Conservation (phyloP, 2,329 filamentous ascomycete genomes). For the Neopestalotiopsis rosae region DNA sequence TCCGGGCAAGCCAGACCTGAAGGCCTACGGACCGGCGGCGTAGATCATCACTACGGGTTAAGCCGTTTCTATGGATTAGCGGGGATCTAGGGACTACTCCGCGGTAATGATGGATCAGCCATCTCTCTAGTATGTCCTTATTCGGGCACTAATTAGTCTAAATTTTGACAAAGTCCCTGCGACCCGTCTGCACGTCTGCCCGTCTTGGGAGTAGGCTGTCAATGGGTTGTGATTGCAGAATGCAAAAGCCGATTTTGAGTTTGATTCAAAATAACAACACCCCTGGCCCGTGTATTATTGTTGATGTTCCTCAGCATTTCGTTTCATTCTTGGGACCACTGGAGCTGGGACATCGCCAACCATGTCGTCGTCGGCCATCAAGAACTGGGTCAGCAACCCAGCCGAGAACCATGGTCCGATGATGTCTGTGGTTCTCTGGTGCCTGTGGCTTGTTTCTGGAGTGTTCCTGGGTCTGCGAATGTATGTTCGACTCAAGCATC, state of each 20-base stretch:
- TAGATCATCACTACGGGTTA: not conserved
- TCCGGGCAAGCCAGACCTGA: not conserved
- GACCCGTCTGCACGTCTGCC: not conserved
- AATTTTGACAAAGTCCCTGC: not conserved
- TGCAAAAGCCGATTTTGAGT: not conserved
- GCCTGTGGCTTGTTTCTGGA: not conserved
- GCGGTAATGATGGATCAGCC: not conserved
- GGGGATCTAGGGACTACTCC: not conserved
- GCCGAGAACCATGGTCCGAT: not conserved
- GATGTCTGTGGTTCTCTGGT: not conserved
- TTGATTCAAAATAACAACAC: not conserved
- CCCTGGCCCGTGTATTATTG: not conserved
- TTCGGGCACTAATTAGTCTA: not conserved
- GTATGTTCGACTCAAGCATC: not conserved
- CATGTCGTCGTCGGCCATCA: slow-evolving; percentile 1
- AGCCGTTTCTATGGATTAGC: not conserved
- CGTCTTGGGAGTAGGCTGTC: not conserved
- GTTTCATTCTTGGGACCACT: not conserved
- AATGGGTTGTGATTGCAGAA: not conserved
- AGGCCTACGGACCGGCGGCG: not conserved
- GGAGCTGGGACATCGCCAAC: not conserved
- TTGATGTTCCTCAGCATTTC: not conserved
- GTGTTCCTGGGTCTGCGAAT: not conserved
- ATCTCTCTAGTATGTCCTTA: not conserved
- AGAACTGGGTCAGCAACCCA: slow-evolving; percentile 1